phyloP scores from a whole-genome alignment of 192 early-diverging fungal genomes.

The Backusella sp. region DNA sequence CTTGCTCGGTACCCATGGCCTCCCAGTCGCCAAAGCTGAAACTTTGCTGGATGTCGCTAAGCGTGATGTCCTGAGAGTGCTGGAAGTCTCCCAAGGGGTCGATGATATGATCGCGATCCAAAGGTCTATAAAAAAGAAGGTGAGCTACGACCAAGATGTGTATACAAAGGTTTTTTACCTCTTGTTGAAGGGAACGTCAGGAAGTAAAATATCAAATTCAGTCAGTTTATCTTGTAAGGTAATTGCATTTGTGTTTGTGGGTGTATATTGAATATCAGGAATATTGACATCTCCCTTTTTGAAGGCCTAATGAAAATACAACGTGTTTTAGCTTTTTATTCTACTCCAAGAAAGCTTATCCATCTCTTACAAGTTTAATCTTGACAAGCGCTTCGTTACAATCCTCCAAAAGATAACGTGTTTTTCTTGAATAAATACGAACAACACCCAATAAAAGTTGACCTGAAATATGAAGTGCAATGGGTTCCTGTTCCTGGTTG shows the following conservation, averaged over 20 bases:
- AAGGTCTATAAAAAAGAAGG: neutral
- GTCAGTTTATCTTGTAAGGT: conserved; percentile 85
- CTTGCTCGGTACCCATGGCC: neutral
- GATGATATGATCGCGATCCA: conserved; percentile 11
- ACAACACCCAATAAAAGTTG: conserved; percentile 95
- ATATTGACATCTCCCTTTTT: conserved; percentile 83
- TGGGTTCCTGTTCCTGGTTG: conserved; percentile 70
- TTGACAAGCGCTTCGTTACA: conserved; percentile 94
- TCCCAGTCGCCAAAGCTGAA: conserved; percentile 14
- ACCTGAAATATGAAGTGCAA: conserved; percentile 93
- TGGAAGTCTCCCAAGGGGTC: conserved; percentile 20
- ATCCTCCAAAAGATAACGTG: conserved; percentile 95
- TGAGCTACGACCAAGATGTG: too few relatives aligned
- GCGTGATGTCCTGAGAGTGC: conserved; percentile 21
- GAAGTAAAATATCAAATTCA: conserved; percentile 90
- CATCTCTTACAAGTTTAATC: conserved; percentile 81
- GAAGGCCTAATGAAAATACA: conserved; percentile 67
- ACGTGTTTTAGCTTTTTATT: neutral
- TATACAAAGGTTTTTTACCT: too few relatives aligned
- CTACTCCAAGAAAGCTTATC: neutral
- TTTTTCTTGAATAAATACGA: conserved; percentile 94
- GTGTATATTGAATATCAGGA: conserved; percentile 61
- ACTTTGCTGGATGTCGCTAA: conserved; percentile 11
- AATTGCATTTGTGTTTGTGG: conserved; percentile 78
- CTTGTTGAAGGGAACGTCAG: conserved; percentile 57